Conservation (phyloP, 805 yeast genomes). For the Ogataea allantospora region DNA sequence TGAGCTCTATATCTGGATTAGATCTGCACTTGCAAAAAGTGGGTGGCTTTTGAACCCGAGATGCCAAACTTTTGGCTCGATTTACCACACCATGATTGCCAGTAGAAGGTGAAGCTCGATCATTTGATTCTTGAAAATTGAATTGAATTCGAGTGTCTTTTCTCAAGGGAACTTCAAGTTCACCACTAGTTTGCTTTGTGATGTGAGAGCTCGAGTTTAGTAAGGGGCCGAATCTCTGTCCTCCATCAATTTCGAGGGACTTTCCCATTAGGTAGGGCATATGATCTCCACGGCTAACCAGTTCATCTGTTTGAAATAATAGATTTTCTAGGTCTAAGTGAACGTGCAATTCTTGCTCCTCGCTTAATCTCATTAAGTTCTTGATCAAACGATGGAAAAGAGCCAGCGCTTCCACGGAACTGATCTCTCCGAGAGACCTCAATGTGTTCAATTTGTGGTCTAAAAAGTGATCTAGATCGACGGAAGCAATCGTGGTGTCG, state of each 20-base stretch:
- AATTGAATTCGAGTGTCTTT: slow-evolving; percentile 27
- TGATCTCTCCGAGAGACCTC: slow-evolving; percentile 21
- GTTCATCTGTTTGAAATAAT: slow-evolving; percentile 15
- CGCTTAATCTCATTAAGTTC: slow-evolving; percentile 25
- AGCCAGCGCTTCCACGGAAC: slow-evolving; percentile 31
- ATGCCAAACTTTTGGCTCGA: neutral
- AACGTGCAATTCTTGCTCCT: slow-evolving; percentile 7
- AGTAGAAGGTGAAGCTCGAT: neutral
- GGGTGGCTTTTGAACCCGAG: neutral
- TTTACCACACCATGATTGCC: neutral
- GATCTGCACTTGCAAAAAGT: neutral
- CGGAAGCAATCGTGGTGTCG: slow-evolving; percentile 2
- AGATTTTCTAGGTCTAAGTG: slow-evolving; percentile 15
- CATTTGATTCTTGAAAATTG: slow-evolving; percentile 26
- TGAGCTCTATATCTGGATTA: neutral
- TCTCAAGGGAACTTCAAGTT: slow-evolving; percentile 31
- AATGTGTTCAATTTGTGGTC: slow-evolving; percentile 21
- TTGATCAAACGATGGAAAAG: slow-evolving; percentile 26
- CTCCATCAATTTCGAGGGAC: neutral
- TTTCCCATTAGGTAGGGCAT: slow-evolving; percentile 10
- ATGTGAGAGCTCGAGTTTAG: slow-evolving; percentile 15
- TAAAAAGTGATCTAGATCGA: slow-evolving; percentile 36
- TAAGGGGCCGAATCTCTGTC: neutral
- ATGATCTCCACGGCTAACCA: neutral
- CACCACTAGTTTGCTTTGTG: slow-evolving; percentile 15